These are phyloP conservation scores for Entoloma clypeatum DNA, from an alignment of 1,284 basidiomycete genomes.

Conservation along the genomic window DNA sequence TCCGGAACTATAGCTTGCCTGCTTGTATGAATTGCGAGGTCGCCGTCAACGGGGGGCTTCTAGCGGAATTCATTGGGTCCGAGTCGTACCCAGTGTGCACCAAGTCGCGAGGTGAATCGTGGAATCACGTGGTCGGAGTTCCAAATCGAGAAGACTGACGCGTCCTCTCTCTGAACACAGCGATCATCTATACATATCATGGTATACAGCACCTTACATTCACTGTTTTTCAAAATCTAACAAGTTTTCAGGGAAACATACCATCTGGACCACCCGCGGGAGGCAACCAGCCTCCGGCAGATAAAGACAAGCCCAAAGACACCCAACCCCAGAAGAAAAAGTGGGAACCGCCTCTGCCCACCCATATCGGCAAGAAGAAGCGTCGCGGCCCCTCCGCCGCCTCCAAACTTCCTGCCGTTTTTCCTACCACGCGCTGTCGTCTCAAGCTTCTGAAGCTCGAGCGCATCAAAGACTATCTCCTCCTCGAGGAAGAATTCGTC, in stretches of 20 bases:
- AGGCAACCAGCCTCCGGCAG: conserved; percentile 55
- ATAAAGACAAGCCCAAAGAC: conserved; percentile 65
- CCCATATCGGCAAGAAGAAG: conserved; percentile 95
- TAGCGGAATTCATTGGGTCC: conserved; percentile 32
- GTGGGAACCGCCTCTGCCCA: conserved; percentile 98
- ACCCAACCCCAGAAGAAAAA: conserved; percentile 80
- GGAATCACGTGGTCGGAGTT: conserved; percentile 27
- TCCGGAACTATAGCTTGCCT: conserved; percentile 33
- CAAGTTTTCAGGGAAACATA: conserved; percentile 74
- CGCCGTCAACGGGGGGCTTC: conserved; percentile 49
- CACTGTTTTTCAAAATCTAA: conserved; percentile 1
- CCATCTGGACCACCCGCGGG: conserved; percentile 43
- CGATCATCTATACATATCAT: conserved; percentile 4
- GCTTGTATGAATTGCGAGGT: conserved; percentile 75
- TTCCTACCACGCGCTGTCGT: conserved; percentile 93
- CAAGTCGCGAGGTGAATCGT: conserved; percentile 21
- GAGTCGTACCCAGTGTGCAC: conserved; percentile 16
- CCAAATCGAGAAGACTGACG: conserved; percentile 51
- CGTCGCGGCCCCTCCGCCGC: conserved; percentile 88
- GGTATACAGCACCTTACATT: background rate
- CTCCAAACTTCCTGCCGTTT: conserved; percentile 91
- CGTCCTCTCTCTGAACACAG: conserved; percentile 45
- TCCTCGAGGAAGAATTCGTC: conserved; percentile 97
- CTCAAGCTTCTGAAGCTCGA: conserved; percentile 96
- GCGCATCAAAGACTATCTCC: conserved; percentile 96